Base-by-base conservation (phyloP, 768 basidiomycete genomes). In the Pseudohyphozyma bogoriensis region DNA sequence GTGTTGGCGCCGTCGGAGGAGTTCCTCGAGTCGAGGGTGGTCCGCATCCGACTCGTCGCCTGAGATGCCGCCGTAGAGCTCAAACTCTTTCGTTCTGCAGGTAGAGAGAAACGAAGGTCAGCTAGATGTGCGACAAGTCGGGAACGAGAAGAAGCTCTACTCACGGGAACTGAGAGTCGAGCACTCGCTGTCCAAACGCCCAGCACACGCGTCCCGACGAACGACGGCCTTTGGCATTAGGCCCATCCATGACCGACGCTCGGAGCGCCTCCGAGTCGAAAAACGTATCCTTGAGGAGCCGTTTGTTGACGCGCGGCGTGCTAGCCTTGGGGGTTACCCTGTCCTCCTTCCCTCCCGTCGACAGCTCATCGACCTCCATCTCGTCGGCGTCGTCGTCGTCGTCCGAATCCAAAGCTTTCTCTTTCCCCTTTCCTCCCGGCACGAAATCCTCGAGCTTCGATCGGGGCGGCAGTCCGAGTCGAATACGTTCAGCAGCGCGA, bases 131-230 rank as follows among this genome's bases (percentile, higher is more conserved):
- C n/a, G n/a, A n/a, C n/a, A n/a, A n/a, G n/a, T n/a, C n/a, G n/a
- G n/a, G n/a, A n/a, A n/a, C n/a, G n/a, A n/a, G n/a, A n/a, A n/a
- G n/a, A n/a, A n/a, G n/a, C n/a, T n/a, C n/a, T n/a, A n/a, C n/a
- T n/a, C n/a, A n/a, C n/a, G n/a, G n/a, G n/a, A n/a, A n/a, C n/a
- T n/a, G n/a, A n/a, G 33, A 20, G 32, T 62, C 60, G n/a, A 60
- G 58, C 8, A 62, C 50, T 3, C 58, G 54, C 18, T 59, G 55
- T 0, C 65, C 65, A 24, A 66, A 66, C 1, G 65, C 65, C 47
- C 59, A 65, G 4, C 33, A 49, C 50, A 59, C 50, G 15, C 65
- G 60, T 10, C 26, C 18, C 5, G 60, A 59, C 1, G 60, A 56
- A 3, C 65, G 58, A 7, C 58, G 54, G 0, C 31, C 22, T 13